Percentiles rank a stretch among this genome's conserved stretches.
These are phyloP conservation scores for Pontederia paniculata DNA, from an alignment of 176 grass and related monocot species.

Conservation along the genomic window DNA sequence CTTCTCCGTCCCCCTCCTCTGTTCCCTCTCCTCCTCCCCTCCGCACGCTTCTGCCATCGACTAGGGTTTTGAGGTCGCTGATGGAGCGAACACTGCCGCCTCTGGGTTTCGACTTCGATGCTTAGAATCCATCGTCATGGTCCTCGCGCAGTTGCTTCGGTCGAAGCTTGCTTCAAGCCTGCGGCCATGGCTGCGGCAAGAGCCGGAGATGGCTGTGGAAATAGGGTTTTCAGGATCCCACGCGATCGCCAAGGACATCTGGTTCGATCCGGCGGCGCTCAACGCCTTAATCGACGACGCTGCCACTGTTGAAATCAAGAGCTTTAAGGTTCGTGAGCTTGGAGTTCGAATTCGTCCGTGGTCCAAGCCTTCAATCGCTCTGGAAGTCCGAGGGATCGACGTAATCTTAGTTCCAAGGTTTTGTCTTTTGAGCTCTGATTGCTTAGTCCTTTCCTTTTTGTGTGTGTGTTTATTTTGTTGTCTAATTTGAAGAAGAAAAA, in stretches of 20 bases:
- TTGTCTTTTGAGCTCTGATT: not conserved
- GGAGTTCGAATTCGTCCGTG: conserved; percentile 18
- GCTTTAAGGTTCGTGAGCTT: conserved; percentile 19
- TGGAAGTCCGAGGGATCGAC: conserved; percentile 15
- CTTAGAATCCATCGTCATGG: not conserved
- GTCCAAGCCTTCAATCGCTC: conserved; percentile 20
- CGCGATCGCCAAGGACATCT: conserved; percentile 9
- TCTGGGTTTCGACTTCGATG: no score
- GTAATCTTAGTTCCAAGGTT: conserved; percentile 22
- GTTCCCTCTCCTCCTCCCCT: no score
- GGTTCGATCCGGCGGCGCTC: conserved; percentile 15
- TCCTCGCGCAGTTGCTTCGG: conserved; percentile 5
- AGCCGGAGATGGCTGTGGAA: conserved; percentile 21
- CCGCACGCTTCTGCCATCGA: no score
- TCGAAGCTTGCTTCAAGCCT: conserved; percentile 11
- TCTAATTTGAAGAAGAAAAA: no score
- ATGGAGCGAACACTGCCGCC: no score
- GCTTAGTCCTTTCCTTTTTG: not conserved
- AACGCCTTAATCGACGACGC: conserved; percentile 17
- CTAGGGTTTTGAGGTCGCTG: no score
- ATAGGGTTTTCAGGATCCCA: conserved; percentile 21
- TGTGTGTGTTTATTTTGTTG: not conserved
- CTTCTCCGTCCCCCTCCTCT: no score
- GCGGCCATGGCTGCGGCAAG: conserved; percentile 21
- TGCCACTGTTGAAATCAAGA: conserved; percentile 12